Evolutionary conservation across 768 basidiomycete genomes (phyloP).

Genomic region (Boletales sp.): DNA sequence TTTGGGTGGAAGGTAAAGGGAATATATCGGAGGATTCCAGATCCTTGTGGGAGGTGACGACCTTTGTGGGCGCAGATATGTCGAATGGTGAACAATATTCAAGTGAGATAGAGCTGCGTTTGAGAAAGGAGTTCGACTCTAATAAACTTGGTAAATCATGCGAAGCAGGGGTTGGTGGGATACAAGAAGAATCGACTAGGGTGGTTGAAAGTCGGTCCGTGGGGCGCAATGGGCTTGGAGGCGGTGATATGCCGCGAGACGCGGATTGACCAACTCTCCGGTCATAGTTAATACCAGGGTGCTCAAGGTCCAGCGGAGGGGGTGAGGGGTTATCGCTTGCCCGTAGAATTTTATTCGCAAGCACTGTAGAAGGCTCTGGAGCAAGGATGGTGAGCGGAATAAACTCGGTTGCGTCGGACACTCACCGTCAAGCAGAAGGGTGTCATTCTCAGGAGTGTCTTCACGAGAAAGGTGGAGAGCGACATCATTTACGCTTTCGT

Average conservation of each 20-base stretch:
- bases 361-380: conserved; percentile 62
- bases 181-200: neutral
- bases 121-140: conserved; percentile 9
- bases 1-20: conserved; percentile 8
- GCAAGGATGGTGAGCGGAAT: conserved; percentile 5
- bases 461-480: conserved; percentile 31
- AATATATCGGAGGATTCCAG: conserved; percentile 1
- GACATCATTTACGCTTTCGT: conserved; percentile 23
- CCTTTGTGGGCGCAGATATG: conserved; percentile 6
- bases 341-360: conserved; percentile 63
- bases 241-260: conserved; percentile 9
- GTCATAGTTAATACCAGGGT: conserved; percentile 12
- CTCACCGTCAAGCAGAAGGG: conserved; percentile 44
- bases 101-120: conserved; percentile 38
- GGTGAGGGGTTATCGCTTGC: conserved; percentile 79
- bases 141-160: conserved; percentile 1
- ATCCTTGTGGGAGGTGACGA: neutral
- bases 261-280: conserved; percentile 18
- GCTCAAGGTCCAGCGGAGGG: conserved; percentile 36
- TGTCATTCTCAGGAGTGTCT: conserved; percentile 49
- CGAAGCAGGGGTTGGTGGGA: neutral
- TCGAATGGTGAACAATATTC: conserved; percentile 38
- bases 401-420: neutral
- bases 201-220: conserved; percentile 18
- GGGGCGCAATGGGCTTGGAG: conserved; percentile 31